Evolutionary conservation across 2,329 filamentous ascomycete genomes (phyloP).

Genomic region (Westerdykella aurantiaca): DNA sequence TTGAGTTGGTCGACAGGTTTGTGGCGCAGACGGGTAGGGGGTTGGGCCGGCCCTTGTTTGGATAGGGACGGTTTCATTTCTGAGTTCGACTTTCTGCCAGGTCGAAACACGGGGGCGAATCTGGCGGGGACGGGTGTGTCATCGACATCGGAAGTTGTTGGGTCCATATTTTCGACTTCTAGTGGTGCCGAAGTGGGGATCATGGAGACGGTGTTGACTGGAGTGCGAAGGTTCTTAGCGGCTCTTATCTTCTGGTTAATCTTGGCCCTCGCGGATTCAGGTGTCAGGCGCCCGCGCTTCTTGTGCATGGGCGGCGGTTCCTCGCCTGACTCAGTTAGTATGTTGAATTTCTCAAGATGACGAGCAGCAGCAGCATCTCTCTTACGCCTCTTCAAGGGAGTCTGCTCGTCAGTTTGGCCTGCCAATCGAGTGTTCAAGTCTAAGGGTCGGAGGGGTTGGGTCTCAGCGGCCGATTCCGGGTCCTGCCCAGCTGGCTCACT

Average conservation of each 20-base stretch:
- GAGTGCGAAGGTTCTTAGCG: slow-evolving; percentile 10
- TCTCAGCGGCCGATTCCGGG: neutral
- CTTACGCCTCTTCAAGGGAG: slow-evolving; percentile 18
- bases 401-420: slow-evolving; percentile 4
- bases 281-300: slow-evolving; percentile 12
- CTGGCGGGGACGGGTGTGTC: neutral
- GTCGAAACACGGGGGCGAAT: neutral
- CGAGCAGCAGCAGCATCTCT: slow-evolving; percentile 3
- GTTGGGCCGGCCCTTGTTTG: neutral
- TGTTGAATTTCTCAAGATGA: slow-evolving; percentile 8
- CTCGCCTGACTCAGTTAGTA: slow-evolving; percentile 26
- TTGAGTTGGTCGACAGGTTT: slow-evolving; percentile 54
- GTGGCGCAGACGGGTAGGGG: slow-evolving; percentile 41
- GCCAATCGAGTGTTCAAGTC: slow-evolving; percentile 17
- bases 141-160: slow-evolving; percentile 3
- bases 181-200: slow-evolving; percentile 8
- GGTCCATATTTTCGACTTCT: slow-evolving; percentile 1
- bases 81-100: neutral
- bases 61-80: neutral
- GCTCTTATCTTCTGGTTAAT: slow-evolving; percentile 20
- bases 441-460: slow-evolving; percentile 15
- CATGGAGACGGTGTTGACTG: slow-evolving; percentile 11
- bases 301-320: slow-evolving; percentile 12
- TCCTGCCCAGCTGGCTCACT: slow-evolving; percentile 5
- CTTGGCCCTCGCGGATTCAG: slow-evolving; percentile 19